phyloP scores from a whole-genome alignment of 768 basidiomycete genomes.

The Tephrocybe sp. region DNA sequence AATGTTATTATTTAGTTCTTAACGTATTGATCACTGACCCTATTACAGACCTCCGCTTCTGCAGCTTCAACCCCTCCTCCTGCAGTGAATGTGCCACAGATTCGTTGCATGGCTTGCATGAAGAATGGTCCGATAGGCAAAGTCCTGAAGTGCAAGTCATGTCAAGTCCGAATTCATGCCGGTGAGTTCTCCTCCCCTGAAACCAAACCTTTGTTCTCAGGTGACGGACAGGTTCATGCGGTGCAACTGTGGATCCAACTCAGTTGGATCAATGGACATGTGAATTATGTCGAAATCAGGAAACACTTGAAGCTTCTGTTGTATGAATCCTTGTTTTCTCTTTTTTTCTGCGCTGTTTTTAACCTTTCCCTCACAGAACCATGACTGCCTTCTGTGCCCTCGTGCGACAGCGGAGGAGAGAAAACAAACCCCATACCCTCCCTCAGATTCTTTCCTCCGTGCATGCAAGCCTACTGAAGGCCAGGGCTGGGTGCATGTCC shows the following conservation, averaged over 20 bases:
- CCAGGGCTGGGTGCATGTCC: constrained; percentile 87
- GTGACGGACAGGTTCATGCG: constrained; percentile 55
- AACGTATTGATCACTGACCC: background rate
- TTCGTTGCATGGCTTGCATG: constrained; percentile 75
- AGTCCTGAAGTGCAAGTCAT: constrained; percentile 81
- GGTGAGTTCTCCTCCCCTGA: constrained; percentile 61
- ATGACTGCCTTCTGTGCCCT: constrained; percentile 87
- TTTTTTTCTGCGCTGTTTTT: constrained; percentile 6
- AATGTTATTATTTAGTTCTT: constrained; percentile 12
- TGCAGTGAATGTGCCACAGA: constrained; percentile 51
- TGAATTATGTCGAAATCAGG: constrained; percentile 85
- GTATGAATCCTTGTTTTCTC: constrained; percentile 44
- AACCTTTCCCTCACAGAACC: constrained; percentile 47
- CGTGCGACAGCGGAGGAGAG: constrained; percentile 50
- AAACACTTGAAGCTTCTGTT: constrained; percentile 77
- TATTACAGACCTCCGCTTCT: constrained; percentile 44
- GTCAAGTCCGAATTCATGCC: constrained; percentile 77
- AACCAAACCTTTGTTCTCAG: too few species aligned
- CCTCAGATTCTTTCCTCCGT: constrained; percentile 66
- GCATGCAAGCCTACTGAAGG: constrained; percentile 91
- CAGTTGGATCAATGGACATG: constrained; percentile 79
- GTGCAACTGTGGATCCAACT: constrained; percentile 63
- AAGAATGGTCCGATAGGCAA: constrained; percentile 74
- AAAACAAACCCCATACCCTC: constrained; percentile 44
- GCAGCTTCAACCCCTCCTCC: constrained; percentile 69